Evolutionary conservation across 352 stramenopile genomes (phyloP), one percentile per base, ranked within the genome.

Genomic region (Phytopythium mirpurense): DNA sequence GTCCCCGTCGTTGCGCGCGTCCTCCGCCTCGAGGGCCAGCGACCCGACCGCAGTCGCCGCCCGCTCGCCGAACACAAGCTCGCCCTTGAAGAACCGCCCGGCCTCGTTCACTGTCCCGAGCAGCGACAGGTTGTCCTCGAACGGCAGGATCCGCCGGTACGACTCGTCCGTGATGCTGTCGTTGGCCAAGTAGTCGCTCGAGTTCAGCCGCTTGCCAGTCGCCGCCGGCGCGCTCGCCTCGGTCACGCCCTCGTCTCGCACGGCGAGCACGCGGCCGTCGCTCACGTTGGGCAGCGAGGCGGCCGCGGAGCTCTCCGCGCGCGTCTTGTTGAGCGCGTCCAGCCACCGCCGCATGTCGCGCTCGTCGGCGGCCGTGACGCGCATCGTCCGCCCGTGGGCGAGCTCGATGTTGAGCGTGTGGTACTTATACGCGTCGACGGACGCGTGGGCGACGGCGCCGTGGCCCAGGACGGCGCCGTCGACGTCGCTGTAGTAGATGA

Each of bases 111-210:
- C 43, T 18, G 45, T 58, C 21, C 48, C 21, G 51, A 54, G 36
- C 2, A 78, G 51, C 14, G 64, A 71, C 8, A 36, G 36, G 51
- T 83, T 65, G 14, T 66, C 53, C 27, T 66, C 65, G 51, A 71
- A 41, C 18, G 70, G 65, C 10, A 58, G 60, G 26, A 87, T 72
- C 1, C 80, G 75, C 48, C 88, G 58, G 41, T 87, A 78, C 21
- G 77, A 85, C 31, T 90, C 77, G 63, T 90, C 85, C 35, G 67
- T 80, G 62, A 90, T 80, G n/a, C 70, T 75, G 29, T 90, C 77
- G 48, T 88, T 87, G 27, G 59, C 41, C 2, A 90, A 54, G 62
- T 90, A 88, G 48, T 90, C 77, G 27, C 51, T 66, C 36, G 74
- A 65, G 23, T 83, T 57, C 19, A 87, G 73, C 15, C 74, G 74